These are phyloP conservation scores for Cucurbita ficifolia DNA, from an alignment of 306 rosid genomes.

Conservation along the genomic window DNA sequence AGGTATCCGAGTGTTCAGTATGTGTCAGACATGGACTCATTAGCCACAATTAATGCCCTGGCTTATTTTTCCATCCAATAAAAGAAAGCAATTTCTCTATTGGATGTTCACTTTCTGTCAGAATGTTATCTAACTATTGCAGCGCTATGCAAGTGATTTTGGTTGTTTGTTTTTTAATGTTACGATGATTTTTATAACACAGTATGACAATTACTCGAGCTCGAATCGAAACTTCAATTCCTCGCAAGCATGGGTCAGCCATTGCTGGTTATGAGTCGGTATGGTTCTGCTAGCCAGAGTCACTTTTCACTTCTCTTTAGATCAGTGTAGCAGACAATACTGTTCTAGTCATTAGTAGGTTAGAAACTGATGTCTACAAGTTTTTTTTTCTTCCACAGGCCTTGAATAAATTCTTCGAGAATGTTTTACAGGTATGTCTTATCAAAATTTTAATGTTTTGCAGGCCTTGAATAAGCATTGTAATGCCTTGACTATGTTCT, in stretches of 20 bases:
- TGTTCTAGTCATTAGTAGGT: neutral
- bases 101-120: neutral
- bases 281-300: constrained; percentile 14
- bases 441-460: neutral
- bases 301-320: neutral
- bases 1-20: neutral
- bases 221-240: constrained; percentile 84
- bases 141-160: neutral
- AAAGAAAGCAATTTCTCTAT: neutral
- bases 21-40: neutral
- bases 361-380: neutral
- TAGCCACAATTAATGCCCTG: neutral
- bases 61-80: neutral
- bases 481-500: neutral
- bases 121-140: neutral
- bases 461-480: neutral
- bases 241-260: constrained; percentile 94
- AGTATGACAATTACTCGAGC: constrained; percentile 86
- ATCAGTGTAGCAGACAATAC: neutral
- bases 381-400: constrained; percentile 47
- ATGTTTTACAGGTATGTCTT: constrained; percentile 61
- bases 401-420: constrained; percentile 73
- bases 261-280: constrained; percentile 93
- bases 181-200: constrained; percentile 15
- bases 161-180: neutral